phyloP scores from a whole-genome alignment of 768 basidiomycete species.

The Leccinum incarnatum region DNA sequence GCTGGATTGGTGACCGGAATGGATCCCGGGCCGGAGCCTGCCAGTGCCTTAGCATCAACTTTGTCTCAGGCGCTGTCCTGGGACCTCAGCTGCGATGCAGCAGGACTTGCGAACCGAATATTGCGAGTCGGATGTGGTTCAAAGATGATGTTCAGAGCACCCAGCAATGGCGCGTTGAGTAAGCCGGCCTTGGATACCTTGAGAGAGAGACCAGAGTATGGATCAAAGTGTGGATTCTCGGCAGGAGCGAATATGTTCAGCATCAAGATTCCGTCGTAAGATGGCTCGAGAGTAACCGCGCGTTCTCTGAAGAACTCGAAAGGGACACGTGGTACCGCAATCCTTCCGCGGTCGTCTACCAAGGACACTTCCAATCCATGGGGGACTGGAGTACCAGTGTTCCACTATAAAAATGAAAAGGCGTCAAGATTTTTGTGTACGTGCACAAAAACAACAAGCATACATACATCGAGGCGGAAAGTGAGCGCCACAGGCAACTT shows the following conservation, averaged over 20 bases:
- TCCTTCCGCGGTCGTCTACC: conserved; percentile 3
- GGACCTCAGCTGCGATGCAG: background rate
- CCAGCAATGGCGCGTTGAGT: background rate
- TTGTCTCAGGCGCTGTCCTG: background rate
- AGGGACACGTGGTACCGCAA: background rate
- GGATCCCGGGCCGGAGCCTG: background rate
- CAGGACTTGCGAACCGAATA: conserved; percentile 8
- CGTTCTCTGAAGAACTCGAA: background rate
- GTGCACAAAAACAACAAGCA: background rate
- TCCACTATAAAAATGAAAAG: background rate
- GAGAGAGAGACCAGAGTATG: conserved; percentile 10
- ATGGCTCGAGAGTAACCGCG: background rate
- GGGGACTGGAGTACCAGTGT: background rate
- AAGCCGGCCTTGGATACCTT: background rate
- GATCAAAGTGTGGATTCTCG: background rate
- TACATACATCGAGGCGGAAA: conserved; percentile 2
- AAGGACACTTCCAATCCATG: conserved; percentile 5
- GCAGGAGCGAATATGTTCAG: conserved; percentile 4
- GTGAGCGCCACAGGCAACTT: background rate
- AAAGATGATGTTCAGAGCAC: conserved; percentile 12
- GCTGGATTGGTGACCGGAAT: conserved; percentile 10
- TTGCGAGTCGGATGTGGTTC: conserved; percentile 13
- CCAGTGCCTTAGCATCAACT: background rate
- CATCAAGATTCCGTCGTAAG: conserved; percentile 6
- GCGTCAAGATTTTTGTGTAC: background rate